Base-by-base conservation (phyloP, 768 basidiomycete species). In the Suillus subluteus region DNA sequence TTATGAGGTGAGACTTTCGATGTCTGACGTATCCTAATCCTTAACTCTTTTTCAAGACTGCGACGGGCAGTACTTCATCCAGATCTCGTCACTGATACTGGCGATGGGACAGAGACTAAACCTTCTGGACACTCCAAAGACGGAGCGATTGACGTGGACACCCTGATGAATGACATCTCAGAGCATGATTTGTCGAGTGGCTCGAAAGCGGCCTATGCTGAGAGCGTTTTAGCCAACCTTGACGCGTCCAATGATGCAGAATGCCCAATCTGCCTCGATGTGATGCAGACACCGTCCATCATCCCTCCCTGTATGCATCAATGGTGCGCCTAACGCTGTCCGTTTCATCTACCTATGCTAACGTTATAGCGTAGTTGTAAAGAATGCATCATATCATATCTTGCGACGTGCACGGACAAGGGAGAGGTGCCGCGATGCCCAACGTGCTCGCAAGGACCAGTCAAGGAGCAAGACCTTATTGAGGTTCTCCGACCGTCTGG, bases 11-110 rank as follows among this genome's bases (percentile, higher is more conserved):
- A 32, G 85, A 78, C 37, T 21, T 65, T 44, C 50, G 63, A 30
- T 37, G 62, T 6, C 18, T 21, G 3, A 4, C 63, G 38, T 55
- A 18, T 50, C 15, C 30, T 41, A 23, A 26, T 38, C 63, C 62
- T 70, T 55, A 74, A 59, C 16, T 30, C 32, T 58, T 43, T 68
- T 55, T 18, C 58, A 8, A 95, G 94, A 67, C 78, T 98, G 37
- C 91, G 97, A 40, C 94, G 95, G 64, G 96, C 96, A 11, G 96
- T 98, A 4, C 84, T 98, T 26, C 97, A 98, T 74, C 95, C 97
- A 0, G 86, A 86, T 67, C 87, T 99, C 30, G 94, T 98, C 11
- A 79, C 92, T 12, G 84, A 84, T 12, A 76, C 80, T 6, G 81
- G 87, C 35, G 81, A 83, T 35, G 80, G 82, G 40, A 75, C 79